These are phyloP conservation scores for Globisporangium paroecandrum DNA, from an alignment of 352 stramenopile species.

Conservation along the genomic window DNA sequence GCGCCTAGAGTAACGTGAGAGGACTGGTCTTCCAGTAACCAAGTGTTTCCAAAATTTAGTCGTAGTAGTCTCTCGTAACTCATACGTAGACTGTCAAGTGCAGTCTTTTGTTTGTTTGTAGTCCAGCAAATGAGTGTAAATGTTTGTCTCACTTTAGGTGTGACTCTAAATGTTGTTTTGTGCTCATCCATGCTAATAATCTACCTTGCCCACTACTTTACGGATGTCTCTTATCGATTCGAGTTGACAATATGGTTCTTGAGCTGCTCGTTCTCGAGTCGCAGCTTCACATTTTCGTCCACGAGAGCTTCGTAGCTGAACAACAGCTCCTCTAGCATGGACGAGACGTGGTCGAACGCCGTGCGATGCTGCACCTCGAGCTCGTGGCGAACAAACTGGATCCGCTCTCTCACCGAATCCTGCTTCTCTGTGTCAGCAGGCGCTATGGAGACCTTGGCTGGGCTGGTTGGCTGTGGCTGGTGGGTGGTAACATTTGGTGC, in stretches of 20 bases:
- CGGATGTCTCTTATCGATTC: not conserved
- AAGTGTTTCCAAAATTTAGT: not conserved
- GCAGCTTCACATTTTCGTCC: slow-evolving; percentile 35
- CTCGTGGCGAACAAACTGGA: slow-evolving; percentile 34
- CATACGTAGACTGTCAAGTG: not conserved
- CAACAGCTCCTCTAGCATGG: slow-evolving; percentile 33
- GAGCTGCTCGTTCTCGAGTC: slow-evolving; percentile 40
- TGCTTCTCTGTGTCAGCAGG: not conserved
- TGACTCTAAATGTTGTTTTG: too few species aligned
- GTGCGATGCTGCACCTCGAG: slow-evolving; percentile 35
- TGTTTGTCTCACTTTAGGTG: not conserved
- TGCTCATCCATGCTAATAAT: too few species aligned
- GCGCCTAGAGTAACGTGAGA: not conserved
- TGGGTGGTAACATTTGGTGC: not conserved
- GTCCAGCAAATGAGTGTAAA: not conserved
- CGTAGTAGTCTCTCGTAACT: not conserved
- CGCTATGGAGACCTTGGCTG: not conserved
- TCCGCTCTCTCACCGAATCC: slow-evolving; percentile 28
- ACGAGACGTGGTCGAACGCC: slow-evolving; percentile 35
- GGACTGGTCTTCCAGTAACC: not conserved
- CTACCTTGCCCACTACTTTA: too few species aligned
- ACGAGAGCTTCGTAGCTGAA: slow-evolving; percentile 34
- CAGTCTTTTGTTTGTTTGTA: not conserved
- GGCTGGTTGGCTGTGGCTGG: not conserved
- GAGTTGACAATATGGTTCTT: slow-evolving; percentile 28